Evolutionary conservation across 2,329 filamentous ascomycete genomes (phyloP), one percentile per base, ranked within the genome.

Genomic region (Tolypocladium endophyticum): DNA sequence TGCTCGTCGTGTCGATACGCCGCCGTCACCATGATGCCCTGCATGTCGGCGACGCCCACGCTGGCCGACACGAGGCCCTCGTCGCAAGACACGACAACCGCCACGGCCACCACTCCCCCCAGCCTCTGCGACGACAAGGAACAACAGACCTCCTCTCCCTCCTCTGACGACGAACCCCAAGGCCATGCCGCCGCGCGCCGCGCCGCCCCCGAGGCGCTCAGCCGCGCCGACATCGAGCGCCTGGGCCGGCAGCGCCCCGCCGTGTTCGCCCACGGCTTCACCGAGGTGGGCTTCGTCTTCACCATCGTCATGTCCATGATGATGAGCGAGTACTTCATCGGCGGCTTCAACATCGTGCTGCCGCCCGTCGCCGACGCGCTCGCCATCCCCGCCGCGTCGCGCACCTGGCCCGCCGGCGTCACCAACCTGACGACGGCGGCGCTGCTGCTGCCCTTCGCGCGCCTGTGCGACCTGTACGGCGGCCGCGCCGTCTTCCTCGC

Each of bases 331-430:
- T 92, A 87, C 72, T 88, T 87, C 68, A 82, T 93, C 57, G 88
- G 86, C 55, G 90, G 90, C 38, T 94, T 92, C 70, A 82, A 81
- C 61, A 87, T 89, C 64, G 82, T 93, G 33, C 72, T 92, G 0
- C 89, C 90, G 0, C 83, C 83, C 0, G 71, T 94, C 3, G 77
- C 84, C 14, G 68, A 72, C 14, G 79, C 83, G 1, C 78, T 94
- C 4, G 59, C 83, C 45, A 91, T 94, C 47, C 83, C 88, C 0
- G 78, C 72, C 68, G 79, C 68, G 50, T 84, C 68, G 65, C 81
- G 69, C 72, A 90, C 76, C 72, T 91, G 84, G 89, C 88, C 74
- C 65, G 85, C 75, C 70, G 86, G 75, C 66, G 79, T 85, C 53
- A 82, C 85, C 50, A 87, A 88, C 14, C 67, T 87, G 63, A 76